Percentiles rank a stretch among this genome's conserved stretches.
These are phyloP conservation scores for Aegle marmelos DNA, from an alignment of 345 rosid species.

Conservation along the genomic window DNA sequence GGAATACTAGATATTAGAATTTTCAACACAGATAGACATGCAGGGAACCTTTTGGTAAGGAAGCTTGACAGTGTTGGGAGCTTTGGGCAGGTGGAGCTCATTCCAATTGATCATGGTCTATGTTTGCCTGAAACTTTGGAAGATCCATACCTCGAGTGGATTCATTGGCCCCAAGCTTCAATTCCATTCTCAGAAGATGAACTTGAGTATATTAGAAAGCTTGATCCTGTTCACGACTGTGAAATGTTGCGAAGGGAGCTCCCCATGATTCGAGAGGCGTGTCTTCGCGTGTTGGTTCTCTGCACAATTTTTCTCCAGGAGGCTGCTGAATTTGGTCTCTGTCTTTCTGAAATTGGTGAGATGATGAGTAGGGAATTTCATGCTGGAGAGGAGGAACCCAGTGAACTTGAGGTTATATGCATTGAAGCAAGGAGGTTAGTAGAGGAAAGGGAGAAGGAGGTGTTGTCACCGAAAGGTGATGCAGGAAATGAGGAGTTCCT, in stretches of 20 bases:
- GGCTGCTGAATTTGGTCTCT: slow-evolving; percentile 74
- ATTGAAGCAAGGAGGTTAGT: slow-evolving; percentile 78
- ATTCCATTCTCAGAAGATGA: slow-evolving; percentile 98
- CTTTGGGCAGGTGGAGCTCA: slow-evolving; percentile 84
- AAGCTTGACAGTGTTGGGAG: slow-evolving; percentile 68
- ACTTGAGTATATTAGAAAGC: slow-evolving; percentile 70
- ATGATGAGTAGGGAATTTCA: slow-evolving; percentile 98
- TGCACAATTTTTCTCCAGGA: slow-evolving; percentile 86
- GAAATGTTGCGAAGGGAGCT: slow-evolving; percentile 78
- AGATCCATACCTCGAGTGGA: slow-evolving; percentile 99
- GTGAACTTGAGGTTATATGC: slow-evolving; percentile 91
- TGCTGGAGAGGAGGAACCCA: slow-evolving; percentile 87
- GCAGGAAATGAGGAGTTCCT: slow-evolving; percentile 67
- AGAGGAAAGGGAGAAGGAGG: slow-evolving; percentile 63
- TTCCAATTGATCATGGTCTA: slow-evolving; percentile 97
- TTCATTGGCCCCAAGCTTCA: slow-evolving; percentile 99
- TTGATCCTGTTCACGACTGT: slow-evolving; percentile 65
- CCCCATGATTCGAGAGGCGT: slow-evolving; percentile 94
- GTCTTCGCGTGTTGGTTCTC: slow-evolving; percentile 75
- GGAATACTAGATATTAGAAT: slow-evolving; percentile 90
- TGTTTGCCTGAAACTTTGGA: slow-evolving; percentile 95
- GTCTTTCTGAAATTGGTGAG: slow-evolving; percentile 97
- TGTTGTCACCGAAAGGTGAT: slow-evolving; percentile 50
- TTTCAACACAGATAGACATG: slow-evolving; percentile 96
- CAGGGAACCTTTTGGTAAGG: slow-evolving; percentile 86